Base-by-base conservation (phyloP, 73 alveolate species). In the Effrenium voratum region DNA sequence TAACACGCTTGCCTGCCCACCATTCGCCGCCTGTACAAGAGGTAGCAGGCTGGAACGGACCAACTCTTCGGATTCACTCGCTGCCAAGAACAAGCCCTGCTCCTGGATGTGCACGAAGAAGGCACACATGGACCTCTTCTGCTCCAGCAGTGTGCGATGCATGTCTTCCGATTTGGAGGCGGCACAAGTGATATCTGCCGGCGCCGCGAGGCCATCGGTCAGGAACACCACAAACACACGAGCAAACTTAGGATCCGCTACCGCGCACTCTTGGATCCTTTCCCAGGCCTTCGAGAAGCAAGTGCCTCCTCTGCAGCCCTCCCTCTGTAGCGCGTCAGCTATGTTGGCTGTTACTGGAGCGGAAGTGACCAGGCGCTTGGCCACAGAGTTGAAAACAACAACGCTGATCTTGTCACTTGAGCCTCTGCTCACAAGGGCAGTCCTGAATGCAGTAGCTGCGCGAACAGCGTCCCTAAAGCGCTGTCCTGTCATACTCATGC, bases 1-100 rank as follows among this genome's bases (percentile, higher is more conserved):
- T 22, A 40, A 5, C 55, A 66, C n/a, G n/a, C 55, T 2, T 0
- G 28, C 22, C 87, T 45, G 85, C 59, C 96, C 96, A 26, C 96
- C 96, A 34, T 90, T 90, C 16, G 96, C 85, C 1, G 96, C 96
- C 75, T n/a, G 43, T 34, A 90, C 96, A 28, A 90, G 24, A 4
- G 96, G 96, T 43, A 40, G 30, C 68, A 90, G 49, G 3, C 5
- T 13, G 19, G 90, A 0, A 5, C 26, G 32, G 32, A 81, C 34
- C 16, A 12, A 16, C 36, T 41, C 59, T 28, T 41, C 86, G 34
- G 44, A 24, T 57, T 24, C 40, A 0, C 32, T 55, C 22, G 47
- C 30, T 57, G 73, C 52, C n/a, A n/a, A n/a, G n/a, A n/a, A n/a
- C n/a, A n/a, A n/a, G 15, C 73, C 57, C 38, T 44, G 45, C 2